These are phyloP conservation scores for Botrytis tulipae DNA, from an alignment of 2,329 filamentous ascomycete species.

Conservation along the genomic window DNA sequence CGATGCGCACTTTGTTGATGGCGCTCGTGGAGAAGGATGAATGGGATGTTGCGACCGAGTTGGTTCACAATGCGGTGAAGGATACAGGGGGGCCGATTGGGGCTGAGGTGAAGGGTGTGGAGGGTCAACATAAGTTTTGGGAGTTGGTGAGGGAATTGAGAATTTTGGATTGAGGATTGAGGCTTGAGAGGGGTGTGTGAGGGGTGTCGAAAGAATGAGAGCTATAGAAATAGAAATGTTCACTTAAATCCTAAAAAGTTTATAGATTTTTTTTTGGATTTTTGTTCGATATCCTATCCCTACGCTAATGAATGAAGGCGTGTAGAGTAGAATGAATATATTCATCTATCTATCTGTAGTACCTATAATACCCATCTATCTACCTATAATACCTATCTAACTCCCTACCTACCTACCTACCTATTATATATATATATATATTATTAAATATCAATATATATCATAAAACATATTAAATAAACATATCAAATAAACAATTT, in stretches of 20 bases:
- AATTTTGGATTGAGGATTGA: constrained; percentile 23
- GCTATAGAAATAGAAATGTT: not conserved
- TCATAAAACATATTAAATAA: no score
- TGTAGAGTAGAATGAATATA: no score
- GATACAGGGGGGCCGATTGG: constrained; percentile 30
- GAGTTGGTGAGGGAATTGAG: constrained; percentile 30
- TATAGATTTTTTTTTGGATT: no score
- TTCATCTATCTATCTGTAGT: no score
- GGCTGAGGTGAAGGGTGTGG: constrained; percentile 28
- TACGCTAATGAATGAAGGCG: no score
- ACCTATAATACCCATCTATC: no score
- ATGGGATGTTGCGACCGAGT: constrained; percentile 34
- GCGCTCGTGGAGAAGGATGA: constrained; percentile 36
- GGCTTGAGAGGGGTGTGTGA: not conserved
- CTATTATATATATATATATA: no score
- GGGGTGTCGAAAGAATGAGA: not conserved
- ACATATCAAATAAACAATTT: no score
- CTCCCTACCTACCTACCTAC: no score
- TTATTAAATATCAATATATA: no score
- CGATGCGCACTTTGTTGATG: constrained; percentile 33
- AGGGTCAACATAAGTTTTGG: constrained; percentile 38
- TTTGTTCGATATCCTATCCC: no score
- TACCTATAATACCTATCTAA: no score
- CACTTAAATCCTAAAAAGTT: not conserved
- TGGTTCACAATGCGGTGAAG: constrained; percentile 35